phyloP scores from a whole-genome alignment of 305 asterid genomes.

The Solanum aculeatissimum region DNA sequence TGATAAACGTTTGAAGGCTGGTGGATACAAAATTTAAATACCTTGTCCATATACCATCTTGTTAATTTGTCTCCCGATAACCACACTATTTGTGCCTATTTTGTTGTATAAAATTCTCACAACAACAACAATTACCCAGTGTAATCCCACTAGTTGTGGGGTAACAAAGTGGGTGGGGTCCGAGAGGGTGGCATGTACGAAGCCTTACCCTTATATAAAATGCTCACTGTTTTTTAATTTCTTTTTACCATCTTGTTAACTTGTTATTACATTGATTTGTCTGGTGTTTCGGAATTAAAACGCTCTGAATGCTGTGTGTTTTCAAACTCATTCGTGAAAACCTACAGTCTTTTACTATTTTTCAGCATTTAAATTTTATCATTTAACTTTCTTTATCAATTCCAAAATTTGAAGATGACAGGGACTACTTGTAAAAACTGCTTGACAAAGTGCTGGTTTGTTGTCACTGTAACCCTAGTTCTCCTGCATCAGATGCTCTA shows the following conservation, averaged over 20 bases:
- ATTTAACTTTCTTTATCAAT: background rate
- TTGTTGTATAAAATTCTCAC: background rate
- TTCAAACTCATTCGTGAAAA: background rate
- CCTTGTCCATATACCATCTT: background rate
- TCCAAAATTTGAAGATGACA: background rate
- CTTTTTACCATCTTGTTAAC: background rate
- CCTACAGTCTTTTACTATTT: background rate
- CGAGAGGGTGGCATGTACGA: background rate
- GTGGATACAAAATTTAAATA: background rate
- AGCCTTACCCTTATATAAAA: background rate
- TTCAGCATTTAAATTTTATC: background rate
- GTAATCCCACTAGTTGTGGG: background rate
- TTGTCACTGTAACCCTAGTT: background rate
- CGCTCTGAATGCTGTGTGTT: background rate
- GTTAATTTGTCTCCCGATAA: background rate
- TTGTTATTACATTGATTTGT: background rate
- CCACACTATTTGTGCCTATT: background rate
- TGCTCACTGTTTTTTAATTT: background rate
- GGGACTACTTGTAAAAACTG: background rate
- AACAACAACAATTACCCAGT: background rate
- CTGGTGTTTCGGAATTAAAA: background rate
- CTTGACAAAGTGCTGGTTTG: background rate
- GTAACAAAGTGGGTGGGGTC: background rate
- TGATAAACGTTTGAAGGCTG: background rate
- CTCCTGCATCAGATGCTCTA: background rate